Conservation (phyloP, 352 stramenopile genomes). For the Aphanomyces euteiches region DNA sequence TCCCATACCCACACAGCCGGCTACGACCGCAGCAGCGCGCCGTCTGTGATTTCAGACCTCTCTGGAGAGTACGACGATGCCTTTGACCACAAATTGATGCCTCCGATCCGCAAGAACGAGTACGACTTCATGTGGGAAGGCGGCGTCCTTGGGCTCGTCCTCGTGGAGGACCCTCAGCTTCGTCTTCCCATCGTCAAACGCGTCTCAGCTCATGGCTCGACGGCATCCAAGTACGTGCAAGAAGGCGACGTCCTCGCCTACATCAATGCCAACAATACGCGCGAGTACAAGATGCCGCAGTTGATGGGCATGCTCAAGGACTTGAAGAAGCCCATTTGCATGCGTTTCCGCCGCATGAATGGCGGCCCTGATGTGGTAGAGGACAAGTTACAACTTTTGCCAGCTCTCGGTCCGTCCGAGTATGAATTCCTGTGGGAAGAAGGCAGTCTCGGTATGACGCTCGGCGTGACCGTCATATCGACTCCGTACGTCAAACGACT, state of each 20-base stretch:
- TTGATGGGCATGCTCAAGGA: slow-evolving; percentile 76
- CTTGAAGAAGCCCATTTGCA: slow-evolving; percentile 69
- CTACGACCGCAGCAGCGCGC: background rate
- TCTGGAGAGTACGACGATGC: slow-evolving; percentile 21
- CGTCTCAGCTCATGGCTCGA: slow-evolving; percentile 60
- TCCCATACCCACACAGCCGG: background rate
- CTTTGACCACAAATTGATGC: slow-evolving; percentile 23
- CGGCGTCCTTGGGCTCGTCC: slow-evolving; percentile 64
- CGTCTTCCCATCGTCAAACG: slow-evolving; percentile 77
- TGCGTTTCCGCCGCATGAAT: slow-evolving; percentile 49
- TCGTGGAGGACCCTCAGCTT: slow-evolving; percentile 59
- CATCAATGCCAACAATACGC: slow-evolving; percentile 66
- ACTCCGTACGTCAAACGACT: slow-evolving; percentile 76
- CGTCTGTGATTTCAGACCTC: slow-evolving; percentile 22
- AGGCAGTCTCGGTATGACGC: slow-evolving; percentile 62
- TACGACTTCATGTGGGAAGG: slow-evolving; percentile 77
- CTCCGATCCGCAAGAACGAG: slow-evolving; percentile 44
- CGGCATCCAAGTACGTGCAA: slow-evolving; percentile 38
- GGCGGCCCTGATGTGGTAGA: background rate
- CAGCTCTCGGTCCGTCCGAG: slow-evolving; percentile 39
- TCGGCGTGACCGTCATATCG: slow-evolving; percentile 49
- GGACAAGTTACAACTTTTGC: slow-evolving; percentile 1
- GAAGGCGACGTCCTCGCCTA: slow-evolving; percentile 76
- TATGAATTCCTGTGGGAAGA: slow-evolving; percentile 86
- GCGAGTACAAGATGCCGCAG: slow-evolving; percentile 63